Conservation (phyloP, 2,329 filamentous ascomycete species). For the Sordariomycetes sp. region DNA sequence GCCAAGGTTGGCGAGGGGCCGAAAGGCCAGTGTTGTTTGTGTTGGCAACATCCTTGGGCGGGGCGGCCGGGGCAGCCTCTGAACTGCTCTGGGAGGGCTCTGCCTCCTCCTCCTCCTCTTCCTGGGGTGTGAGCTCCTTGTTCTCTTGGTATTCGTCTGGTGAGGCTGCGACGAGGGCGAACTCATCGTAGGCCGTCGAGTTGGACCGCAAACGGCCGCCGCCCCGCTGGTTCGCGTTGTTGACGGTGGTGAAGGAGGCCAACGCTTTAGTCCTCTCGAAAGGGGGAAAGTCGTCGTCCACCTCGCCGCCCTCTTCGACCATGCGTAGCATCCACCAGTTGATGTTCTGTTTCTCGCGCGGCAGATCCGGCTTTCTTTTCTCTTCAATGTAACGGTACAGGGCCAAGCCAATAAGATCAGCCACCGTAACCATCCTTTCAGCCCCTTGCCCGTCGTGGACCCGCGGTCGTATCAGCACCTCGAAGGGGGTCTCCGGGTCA, state of each 20-base stretch:
- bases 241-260: constrained; percentile 73
- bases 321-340: constrained; percentile 79
- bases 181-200: constrained; percentile 73
- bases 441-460: constrained; percentile 57
- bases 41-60: constrained; percentile 16
- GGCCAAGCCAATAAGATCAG: constrained; percentile 73
- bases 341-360: constrained; percentile 60
- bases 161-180: constrained; percentile 67
- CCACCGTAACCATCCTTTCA: constrained; percentile 59
- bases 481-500: constrained; percentile 54
- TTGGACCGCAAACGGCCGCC: constrained; percentile 52
- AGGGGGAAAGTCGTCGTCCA: constrained; percentile 78
- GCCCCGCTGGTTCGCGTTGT: constrained; percentile 67
- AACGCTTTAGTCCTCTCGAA: constrained; percentile 65
- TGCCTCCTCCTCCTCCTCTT: constrained; percentile 39
- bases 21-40: constrained; percentile 19
- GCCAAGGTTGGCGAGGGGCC: constrained; percentile 25
- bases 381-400: constrained; percentile 73
- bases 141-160: constrained; percentile 61
- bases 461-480: constrained; percentile 62
- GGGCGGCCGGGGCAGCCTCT: constrained; percentile 15
- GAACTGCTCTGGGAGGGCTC: constrained; percentile 4
- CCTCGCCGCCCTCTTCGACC: constrained; percentile 76
- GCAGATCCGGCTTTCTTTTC: constrained; percentile 58
- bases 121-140: constrained; percentile 57